Evolutionary conservation across 2,329 filamentous ascomycete genomes (phyloP).

Genomic region (Proliferodiscus dingleyae): DNA sequence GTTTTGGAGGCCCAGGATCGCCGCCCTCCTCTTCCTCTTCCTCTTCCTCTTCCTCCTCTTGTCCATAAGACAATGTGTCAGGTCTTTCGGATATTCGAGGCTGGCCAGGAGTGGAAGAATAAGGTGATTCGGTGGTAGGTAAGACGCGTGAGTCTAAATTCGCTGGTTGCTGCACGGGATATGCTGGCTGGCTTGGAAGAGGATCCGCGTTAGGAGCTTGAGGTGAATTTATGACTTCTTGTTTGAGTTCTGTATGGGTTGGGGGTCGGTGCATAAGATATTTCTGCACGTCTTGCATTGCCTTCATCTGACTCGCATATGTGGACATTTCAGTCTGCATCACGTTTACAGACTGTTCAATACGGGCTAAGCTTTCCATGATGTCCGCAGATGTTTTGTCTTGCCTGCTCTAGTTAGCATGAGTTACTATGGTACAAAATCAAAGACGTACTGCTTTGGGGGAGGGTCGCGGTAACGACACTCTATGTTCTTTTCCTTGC

Average conservation of each 20-base stretch:
- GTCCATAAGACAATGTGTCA: constrained; percentile 30
- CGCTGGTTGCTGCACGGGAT: constrained; percentile 1
- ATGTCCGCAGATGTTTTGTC: constrained; percentile 59
- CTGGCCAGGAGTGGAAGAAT: constrained; percentile 13
- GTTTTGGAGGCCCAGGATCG: constrained; percentile 47
- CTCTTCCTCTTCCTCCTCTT: constrained; percentile 44
- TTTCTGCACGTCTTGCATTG: constrained; percentile 11
- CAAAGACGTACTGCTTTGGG: constrained; percentile 77
- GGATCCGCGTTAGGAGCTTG: neutral
- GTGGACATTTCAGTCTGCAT: neutral
- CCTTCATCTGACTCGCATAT: constrained; percentile 5
- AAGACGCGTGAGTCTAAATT: constrained; percentile 12
- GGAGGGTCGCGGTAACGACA: constrained; percentile 90
- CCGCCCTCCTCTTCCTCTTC: constrained; percentile 40
- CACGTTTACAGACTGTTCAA: constrained; percentile 10
- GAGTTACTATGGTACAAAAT: constrained; percentile 16
- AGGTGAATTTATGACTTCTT: constrained; percentile 1
- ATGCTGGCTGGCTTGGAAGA: neutral
- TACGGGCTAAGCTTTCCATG: constrained; percentile 40
- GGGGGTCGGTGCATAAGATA: neutral
- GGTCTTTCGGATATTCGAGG: constrained; percentile 4
- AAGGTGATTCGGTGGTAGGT: constrained; percentile 19
- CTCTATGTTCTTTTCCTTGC: constrained; percentile 75
- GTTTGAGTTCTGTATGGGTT: neutral
- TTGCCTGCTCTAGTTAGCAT: constrained; percentile 27